phyloP scores from a whole-genome alignment of 805 yeast genomes.

The Saturnispora zaruensis region DNA sequence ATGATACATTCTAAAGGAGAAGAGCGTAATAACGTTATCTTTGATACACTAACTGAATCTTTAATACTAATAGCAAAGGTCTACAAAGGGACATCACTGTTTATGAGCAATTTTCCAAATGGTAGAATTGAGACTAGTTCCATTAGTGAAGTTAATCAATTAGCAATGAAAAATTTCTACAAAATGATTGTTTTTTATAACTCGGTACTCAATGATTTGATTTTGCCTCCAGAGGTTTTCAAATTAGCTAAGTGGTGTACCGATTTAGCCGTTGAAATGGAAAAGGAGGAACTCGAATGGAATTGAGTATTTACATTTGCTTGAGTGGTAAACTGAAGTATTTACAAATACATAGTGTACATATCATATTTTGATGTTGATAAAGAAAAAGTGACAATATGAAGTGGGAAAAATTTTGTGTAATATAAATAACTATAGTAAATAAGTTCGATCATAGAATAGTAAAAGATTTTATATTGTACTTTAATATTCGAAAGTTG shows the following conservation, averaged over 20 bases:
- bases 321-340: not conserved
- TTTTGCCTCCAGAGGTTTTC: slow-evolving; percentile 53
- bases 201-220: slow-evolving; percentile 53
- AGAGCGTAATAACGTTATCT: slow-evolving; percentile 48
- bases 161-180: slow-evolving; percentile 55
- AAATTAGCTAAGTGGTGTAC: slow-evolving; percentile 66
- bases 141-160: slow-evolving; percentile 50
- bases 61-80: slow-evolving; percentile 53
- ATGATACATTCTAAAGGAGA: slow-evolving; percentile 55
- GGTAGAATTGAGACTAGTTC: slow-evolving; percentile 1
- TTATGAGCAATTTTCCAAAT: slow-evolving; percentile 32
- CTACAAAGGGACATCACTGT: slow-evolving; percentile 44
- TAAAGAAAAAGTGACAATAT: not conserved
- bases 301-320: not conserved
- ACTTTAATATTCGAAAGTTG: not conserved
- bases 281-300: slow-evolving; percentile 22
- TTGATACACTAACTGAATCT: slow-evolving; percentile 48
- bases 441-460: not conserved
- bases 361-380: not conserved
- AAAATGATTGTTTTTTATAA: slow-evolving; percentile 59
- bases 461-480: not conserved
- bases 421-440: not conserved
- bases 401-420: not conserved
- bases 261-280: slow-evolving; percentile 52
- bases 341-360: not conserved